A percentile compares a stretch with the other conserved stretches of the same genome.
Conservation (phyloP, 2,329 filamentous ascomycete species). For the Trichoderma asperellum region DNA sequence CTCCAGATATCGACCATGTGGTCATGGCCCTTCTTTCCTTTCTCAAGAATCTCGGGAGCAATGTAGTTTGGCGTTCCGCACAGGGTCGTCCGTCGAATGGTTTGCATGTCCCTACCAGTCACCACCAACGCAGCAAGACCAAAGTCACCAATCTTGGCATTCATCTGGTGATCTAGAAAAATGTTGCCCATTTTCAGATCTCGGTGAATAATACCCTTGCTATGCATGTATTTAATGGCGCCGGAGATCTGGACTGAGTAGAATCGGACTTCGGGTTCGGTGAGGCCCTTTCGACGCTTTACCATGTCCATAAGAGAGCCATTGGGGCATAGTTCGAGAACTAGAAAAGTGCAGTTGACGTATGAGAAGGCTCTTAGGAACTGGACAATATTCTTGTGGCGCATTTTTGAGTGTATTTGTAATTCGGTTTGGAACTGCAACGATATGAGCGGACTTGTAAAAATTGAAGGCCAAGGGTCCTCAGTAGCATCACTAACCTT, state of each 20-base stretch:
- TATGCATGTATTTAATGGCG: conserved; percentile 97
- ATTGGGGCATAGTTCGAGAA: conserved; percentile 92
- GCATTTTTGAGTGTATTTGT: conserved; percentile 98
- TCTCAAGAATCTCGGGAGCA: conserved; percentile 92
- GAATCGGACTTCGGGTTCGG: conserved; percentile 89
- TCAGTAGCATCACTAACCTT: conserved; percentile 60
- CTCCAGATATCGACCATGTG: conserved; percentile 99
- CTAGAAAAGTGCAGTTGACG: conserved; percentile 85
- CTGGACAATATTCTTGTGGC: conserved; percentile 92
- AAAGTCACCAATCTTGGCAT: conserved; percentile 97
- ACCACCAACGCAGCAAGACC: conserved; percentile 89
- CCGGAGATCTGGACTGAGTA: conserved; percentile 95
- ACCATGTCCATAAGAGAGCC: conserved; percentile 98
- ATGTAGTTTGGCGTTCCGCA: conserved; percentile 99
- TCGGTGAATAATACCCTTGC: conserved; percentile 92
- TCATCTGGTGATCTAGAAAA: conserved; percentile 92
- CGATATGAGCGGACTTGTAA: neutral
- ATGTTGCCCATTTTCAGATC: conserved; percentile 98
- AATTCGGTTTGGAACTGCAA: conserved; percentile 76
- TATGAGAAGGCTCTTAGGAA: conserved; percentile 95
- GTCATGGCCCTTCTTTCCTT: conserved; percentile 91
- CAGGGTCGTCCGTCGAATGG: conserved; percentile 82
- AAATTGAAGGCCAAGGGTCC: neutral
- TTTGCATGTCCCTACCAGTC: conserved; percentile 87
- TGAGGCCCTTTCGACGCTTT: conserved; percentile 85